These are phyloP conservation scores for Neocatenulostroma microsporum DNA, from an alignment of 2,329 filamentous ascomycete genomes.

Conservation along the genomic window DNA sequence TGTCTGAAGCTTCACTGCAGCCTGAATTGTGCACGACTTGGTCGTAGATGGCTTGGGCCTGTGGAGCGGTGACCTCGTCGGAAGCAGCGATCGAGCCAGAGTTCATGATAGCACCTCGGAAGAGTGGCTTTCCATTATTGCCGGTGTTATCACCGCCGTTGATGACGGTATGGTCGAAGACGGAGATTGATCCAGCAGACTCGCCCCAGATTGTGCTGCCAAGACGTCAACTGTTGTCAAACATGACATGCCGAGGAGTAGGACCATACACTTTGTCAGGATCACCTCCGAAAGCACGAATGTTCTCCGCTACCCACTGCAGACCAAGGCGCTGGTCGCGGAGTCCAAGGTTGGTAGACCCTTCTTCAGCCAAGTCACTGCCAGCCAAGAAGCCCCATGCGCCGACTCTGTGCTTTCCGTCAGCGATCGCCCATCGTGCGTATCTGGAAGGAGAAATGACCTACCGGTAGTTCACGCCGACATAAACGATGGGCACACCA, in stretches of 20 bases:
- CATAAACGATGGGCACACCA: conserved; percentile 62
- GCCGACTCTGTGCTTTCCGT: conserved; percentile 19
- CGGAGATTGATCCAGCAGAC: conserved; percentile 55
- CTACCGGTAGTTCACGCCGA: conserved; percentile 62
- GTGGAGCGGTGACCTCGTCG: conserved; percentile 53
- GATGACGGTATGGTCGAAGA: conserved; percentile 66
- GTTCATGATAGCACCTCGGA: conserved; percentile 72
- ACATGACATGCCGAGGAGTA: conserved; percentile 8
- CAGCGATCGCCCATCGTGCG: background rate
- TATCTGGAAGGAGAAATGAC: background rate
- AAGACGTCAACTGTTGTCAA: conserved; percentile 70
- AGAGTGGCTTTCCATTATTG: conserved; percentile 69
- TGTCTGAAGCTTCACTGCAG: conserved; percentile 36
- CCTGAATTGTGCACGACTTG: conserved; percentile 41
- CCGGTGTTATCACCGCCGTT: conserved; percentile 63
- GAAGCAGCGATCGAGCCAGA: conserved; percentile 58
- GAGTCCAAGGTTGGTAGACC: conserved; percentile 29
- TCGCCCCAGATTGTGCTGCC: conserved; percentile 64
- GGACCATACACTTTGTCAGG: conserved; percentile 34
- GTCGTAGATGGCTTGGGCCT: conserved; percentile 52
- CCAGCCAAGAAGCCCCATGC: conserved; percentile 30
- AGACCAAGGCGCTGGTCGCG: conserved; percentile 25
- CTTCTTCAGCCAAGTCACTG: conserved; percentile 28
- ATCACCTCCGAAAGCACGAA: conserved; percentile 54
- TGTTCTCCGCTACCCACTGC: conserved; percentile 43